Evolutionary conservation across 2,329 filamentous ascomycete species (phyloP), one percentile per base, ranked within the genome.

Genomic region (Colletotrichum orbiculare): DNA sequence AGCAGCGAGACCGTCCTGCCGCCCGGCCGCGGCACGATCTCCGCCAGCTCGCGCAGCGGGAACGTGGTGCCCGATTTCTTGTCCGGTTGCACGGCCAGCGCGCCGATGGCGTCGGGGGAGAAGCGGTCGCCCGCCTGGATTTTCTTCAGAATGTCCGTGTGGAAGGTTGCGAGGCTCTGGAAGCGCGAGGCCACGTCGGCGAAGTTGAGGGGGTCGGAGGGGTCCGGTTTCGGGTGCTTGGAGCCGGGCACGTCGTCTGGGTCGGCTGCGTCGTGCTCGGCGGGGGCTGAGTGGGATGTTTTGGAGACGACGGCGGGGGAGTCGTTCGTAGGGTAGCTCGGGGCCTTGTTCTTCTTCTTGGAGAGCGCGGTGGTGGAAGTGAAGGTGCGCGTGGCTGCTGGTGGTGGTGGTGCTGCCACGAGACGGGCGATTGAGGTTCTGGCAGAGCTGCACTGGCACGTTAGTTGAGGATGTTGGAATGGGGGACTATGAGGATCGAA

Each of bases 1-100:
- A 82, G 76, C 10, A 82, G 77, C 7, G 77, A 79, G 43, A 82
- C 74, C 37, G 75, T 74, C 57, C 79, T 76, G 2, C 77, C 78
- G 6, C 79, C 78, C n/a, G 64, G 60, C 8, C 76, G 82, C 57
- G 84, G 83, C 25, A 86, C 81, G 6, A 87, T 78, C 73, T 85
- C 81, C 34, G 84, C 85, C 38, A 87, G 79, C 73, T 87, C 85
- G 59, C 80, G 79, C n/a, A 87, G 79, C 39, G 84, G 83, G 70
- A 81, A 86, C n/a, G 71, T 45, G n/a, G 48, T 46, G 12, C 58
- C 54, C 54, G 62, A 53, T 46, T 69, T 69, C 53, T 73, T 71
- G 73, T 77, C 72, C 13, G 76, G 72, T 53, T 70, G 67, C 38
- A 86, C 79, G 34, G 73, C 71, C 42, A 86, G 75, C 17, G 78